Base-by-base conservation (phyloP, 2,329 filamentous ascomycete species). In the Verticillium albo-atrum region DNA sequence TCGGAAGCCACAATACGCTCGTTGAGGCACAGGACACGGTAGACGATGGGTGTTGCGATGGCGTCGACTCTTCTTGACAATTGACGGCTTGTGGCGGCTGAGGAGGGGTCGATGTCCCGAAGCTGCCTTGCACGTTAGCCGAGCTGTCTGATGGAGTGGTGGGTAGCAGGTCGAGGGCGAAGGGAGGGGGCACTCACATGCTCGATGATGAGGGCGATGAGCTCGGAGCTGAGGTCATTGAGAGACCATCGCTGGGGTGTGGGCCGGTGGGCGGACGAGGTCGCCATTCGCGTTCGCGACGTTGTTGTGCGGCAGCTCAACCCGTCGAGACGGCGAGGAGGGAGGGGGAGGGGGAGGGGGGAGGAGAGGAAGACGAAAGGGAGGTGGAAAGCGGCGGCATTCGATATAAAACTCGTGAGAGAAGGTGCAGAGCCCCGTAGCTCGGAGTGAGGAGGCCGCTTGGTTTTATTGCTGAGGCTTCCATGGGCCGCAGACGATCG, bases 31-130 rank as follows among this genome's bases (percentile, higher is more conserved):
- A 81, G 58, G 9, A 66, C 69, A 32, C 71, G 71, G 64, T 80
- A 82, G 42, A 70, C 66, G 25, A 80, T 72, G 0, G 79, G 79
- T 12, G 73, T 77, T 42, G 74, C 71, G 47, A 81, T 73, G 17
- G 70, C 68, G 58, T 79, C 68, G 54, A 80, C 72, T 34, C 73
- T 70, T 56, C 65, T 71, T 42, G 74, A 80, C 25, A 76, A 64
- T 55, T 70, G 64, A n/a, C 78, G 75, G 57, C 70, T 67, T 37
- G 64, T 62, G 23, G 68, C 66, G 34, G 79, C 63, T 14, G 76
- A 71, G 27, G 60, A 56, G 12, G 59, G 34, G 59, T 79, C 75
- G 58, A 75, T 66, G 47, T 75, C 71, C 60, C 71, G 68, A 58
- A 80, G 70, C 78, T 81, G 58, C 7, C 10, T 3, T 17, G 30